These are phyloP conservation scores for Fusarium goolgardi DNA, from an alignment of 2,329 filamentous ascomycete species.

Conservation along the genomic window DNA sequence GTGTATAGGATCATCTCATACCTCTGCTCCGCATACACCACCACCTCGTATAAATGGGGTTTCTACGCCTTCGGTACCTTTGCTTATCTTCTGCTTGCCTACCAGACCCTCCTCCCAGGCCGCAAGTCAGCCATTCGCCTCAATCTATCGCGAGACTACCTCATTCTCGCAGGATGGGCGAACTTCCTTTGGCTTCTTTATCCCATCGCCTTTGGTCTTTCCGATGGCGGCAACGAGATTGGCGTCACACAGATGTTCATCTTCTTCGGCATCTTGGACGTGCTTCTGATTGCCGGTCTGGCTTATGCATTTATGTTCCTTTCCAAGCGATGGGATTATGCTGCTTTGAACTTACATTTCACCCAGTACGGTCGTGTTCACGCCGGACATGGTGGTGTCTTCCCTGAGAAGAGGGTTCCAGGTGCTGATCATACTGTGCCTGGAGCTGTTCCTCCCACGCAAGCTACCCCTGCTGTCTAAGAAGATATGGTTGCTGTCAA, in stretches of 20 bases:
- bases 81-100: constrained; percentile 59
- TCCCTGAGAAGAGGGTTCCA: constrained; percentile 58
- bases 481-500: neutral
- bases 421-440: constrained; percentile 15
- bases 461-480: constrained; percentile 30
- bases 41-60: constrained; percentile 67
- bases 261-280: constrained; percentile 65
- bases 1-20: constrained; percentile 57
- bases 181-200: constrained; percentile 67
- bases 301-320: constrained; percentile 58
- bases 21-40: constrained; percentile 61
- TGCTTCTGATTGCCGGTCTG: constrained; percentile 59
- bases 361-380: constrained; percentile 66
- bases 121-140: constrained; percentile 55
- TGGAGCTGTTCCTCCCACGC: constrained; percentile 15
- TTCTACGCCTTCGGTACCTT: constrained; percentile 65
- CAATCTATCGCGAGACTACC: constrained; percentile 59
- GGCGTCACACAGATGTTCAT: constrained; percentile 30
- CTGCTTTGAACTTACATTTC: constrained; percentile 62
- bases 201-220: constrained; percentile 59
- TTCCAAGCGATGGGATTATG: constrained; percentile 64
- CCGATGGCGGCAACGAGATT: constrained; percentile 36
- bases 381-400: constrained; percentile 54
- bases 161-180: constrained; percentile 58
- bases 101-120: constrained; percentile 57